Conservation (phyloP, 495 filamentous ascomycete species). For the Penicillium simplicissimum region DNA sequence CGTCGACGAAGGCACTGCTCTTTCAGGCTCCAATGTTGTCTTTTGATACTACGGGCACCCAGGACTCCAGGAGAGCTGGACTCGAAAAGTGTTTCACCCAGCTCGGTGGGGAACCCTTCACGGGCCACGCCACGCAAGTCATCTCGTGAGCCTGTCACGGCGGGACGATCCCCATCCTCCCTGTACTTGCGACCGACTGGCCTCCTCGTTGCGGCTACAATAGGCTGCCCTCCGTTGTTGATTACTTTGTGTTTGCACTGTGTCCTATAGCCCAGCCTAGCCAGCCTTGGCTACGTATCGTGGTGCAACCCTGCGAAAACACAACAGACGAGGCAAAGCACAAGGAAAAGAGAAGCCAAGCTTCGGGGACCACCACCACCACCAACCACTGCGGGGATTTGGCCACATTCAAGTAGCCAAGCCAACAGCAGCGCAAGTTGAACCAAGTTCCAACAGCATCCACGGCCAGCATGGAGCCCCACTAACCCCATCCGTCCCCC, state of each 20-base stretch:
- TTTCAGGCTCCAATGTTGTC: not conserved
- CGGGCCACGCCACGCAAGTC: slow-evolving; percentile 12
- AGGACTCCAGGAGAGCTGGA: not conserved
- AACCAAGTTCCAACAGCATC: not conserved
- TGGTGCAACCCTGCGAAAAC: not conserved
- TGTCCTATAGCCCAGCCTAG: not conserved
- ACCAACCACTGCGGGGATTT: not conserved
- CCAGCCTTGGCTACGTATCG: not conserved
- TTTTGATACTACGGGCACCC: not conserved
- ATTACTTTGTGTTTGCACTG: not conserved
- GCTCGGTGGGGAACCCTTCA: slow-evolving; percentile 1
- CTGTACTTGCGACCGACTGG: not conserved
- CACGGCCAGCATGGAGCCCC: slow-evolving; percentile 8
- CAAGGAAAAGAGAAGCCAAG: slow-evolving; percentile 10
- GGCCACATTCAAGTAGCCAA: not conserved
- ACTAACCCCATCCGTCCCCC: slow-evolving; percentile 20
- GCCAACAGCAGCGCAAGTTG: not conserved
- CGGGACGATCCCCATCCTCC: slow-evolving; percentile 19
- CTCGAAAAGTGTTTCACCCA: slow-evolving; percentile 3
- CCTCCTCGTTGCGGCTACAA: not conserved
- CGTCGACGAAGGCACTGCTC: not conserved
- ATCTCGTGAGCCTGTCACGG: slow-evolving; percentile 24
- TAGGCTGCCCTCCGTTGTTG: slow-evolving; percentile 3
- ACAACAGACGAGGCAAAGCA: not conserved
- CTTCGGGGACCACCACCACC: slow-evolving; percentile 7